Evolutionary conservation across 2,329 filamentous ascomycete species (phyloP).

Genomic region (Colletotrichum liaoningense): DNA sequence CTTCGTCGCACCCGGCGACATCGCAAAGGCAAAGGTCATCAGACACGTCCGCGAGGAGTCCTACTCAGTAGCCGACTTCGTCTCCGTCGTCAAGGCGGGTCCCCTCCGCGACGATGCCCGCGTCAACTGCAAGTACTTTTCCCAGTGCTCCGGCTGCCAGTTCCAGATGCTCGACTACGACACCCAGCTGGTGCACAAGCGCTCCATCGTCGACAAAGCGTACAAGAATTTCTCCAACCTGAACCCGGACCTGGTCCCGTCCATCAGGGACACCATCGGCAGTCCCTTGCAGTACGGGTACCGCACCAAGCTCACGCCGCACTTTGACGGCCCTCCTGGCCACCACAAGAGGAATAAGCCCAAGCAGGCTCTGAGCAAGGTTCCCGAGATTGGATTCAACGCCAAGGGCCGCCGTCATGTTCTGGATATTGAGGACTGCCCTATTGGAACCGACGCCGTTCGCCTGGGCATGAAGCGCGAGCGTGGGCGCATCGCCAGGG

Average conservation of each 20-base stretch:
- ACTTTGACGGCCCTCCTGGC: slow-evolving; percentile 84
- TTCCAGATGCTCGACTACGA: slow-evolving; percentile 96
- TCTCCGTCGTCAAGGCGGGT: slow-evolving; percentile 80
- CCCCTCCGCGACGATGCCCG: slow-evolving; percentile 80
- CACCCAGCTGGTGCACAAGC: slow-evolving; percentile 88
- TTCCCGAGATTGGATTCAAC: slow-evolving; percentile 91
- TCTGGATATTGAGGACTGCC: slow-evolving; percentile 96
- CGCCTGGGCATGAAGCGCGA: slow-evolving; percentile 83
- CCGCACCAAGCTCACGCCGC: slow-evolving; percentile 95
- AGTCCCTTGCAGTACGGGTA: slow-evolving; percentile 94
- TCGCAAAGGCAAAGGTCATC: slow-evolving; percentile 81
- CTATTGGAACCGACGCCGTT: slow-evolving; percentile 90
- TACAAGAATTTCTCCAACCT: slow-evolving; percentile 92
- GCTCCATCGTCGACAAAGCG: slow-evolving; percentile 87
- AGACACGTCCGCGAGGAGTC: slow-evolving; percentile 73
- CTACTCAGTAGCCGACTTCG: slow-evolving; percentile 84
- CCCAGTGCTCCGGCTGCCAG: slow-evolving; percentile 90
- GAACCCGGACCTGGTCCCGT: slow-evolving; percentile 78
- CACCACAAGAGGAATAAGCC: slow-evolving; percentile 61
- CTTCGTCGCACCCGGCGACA: slow-evolving; percentile 88
- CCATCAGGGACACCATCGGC: slow-evolving; percentile 85
- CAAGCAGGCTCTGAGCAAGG: slow-evolving; percentile 62
- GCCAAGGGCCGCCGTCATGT: slow-evolving; percentile 83
- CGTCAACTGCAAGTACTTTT: slow-evolving; percentile 88
- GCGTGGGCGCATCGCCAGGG: slow-evolving; percentile 77